phyloP scores from a whole-genome alignment of 805 yeast species.

The Wickerhamiella slavikovae region DNA sequence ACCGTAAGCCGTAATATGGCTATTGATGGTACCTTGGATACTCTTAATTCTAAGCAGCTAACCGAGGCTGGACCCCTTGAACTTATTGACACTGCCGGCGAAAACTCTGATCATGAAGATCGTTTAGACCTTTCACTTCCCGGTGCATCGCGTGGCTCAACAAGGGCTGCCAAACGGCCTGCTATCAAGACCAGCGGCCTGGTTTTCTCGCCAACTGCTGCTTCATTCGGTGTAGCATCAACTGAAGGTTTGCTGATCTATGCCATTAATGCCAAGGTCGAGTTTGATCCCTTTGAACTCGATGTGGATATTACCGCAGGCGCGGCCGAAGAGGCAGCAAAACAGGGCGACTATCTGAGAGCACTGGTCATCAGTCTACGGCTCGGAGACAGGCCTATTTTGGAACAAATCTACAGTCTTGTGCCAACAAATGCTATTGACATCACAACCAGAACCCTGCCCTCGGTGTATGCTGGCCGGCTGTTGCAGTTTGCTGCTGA shows the following conservation, averaged over 20 bases:
- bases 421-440: constrained; percentile 47
- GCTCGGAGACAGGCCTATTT: constrained; percentile 58
- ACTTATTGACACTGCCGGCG: constrained; percentile 68
- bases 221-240: constrained; percentile 82
- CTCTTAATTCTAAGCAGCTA: constrained; percentile 60
- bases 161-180: constrained; percentile 59
- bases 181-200: constrained; percentile 65
- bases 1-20: constrained; percentile 78
- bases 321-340: constrained; percentile 38
- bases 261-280: constrained; percentile 47
- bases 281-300: constrained; percentile 85
- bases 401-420: constrained; percentile 51
- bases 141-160: constrained; percentile 71
- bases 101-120: constrained; percentile 67
- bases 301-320: constrained; percentile 85
- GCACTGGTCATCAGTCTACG: constrained; percentile 89
- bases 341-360: constrained; percentile 41
- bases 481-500: constrained; percentile 48
- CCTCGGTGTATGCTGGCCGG: constrained; percentile 52
- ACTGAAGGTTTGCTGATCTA: constrained; percentile 81
- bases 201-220: constrained; percentile 73
- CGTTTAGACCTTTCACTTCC: constrained; percentile 59
- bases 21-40: constrained; percentile 66
- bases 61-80: constrained; percentile 79
- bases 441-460: constrained; percentile 47